Evolutionary conservation across 139 green algal genomes (phyloP).

Genomic region (Chlorella sorokiniana): DNA sequence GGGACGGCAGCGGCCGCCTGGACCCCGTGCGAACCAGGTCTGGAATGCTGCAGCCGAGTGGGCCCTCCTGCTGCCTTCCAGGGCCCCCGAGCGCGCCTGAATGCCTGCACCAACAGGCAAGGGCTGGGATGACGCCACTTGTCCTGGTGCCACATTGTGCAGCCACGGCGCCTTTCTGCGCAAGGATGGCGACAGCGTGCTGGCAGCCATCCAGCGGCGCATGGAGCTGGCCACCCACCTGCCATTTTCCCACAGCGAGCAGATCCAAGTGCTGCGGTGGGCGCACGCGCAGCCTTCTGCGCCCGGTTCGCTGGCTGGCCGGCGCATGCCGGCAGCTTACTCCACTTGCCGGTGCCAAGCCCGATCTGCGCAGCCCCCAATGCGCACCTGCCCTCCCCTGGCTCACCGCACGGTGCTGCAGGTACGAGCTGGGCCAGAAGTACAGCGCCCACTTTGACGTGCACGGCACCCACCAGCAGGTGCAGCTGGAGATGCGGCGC

Average conservation of each 20-base stretch:
- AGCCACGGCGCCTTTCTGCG: slow-evolving; percentile 6
- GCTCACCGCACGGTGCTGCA: too few species aligned
- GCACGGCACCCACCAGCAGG: background rate
- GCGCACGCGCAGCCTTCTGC: background rate
- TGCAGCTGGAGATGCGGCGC: background rate
- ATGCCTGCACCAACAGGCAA: too few species aligned
- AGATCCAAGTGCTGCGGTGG: slow-evolving; percentile 8
- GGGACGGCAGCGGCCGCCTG: background rate
- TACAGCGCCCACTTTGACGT: slow-evolving; percentile 24
- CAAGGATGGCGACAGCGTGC: background rate
- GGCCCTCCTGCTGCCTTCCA: background rate
- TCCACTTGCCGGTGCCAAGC: too few species aligned
- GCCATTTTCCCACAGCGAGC: slow-evolving; percentile 2
- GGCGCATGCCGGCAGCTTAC: too few species aligned
- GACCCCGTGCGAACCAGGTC: slow-evolving; percentile 6
- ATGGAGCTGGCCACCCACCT: slow-evolving; percentile 8
- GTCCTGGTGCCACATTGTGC: background rate
- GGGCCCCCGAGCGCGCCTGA: background rate
- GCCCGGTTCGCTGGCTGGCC: too few species aligned
- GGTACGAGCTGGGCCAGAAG: slow-evolving; percentile 23
- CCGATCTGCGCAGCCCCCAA: too few species aligned
- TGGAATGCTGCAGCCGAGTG: background rate
- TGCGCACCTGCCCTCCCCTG: too few species aligned
- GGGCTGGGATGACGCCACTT: background rate
- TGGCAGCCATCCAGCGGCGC: background rate